Evolutionary conservation across 139 green algal species (phyloP), one percentile per base, ranked within the genome.

Genomic region (Chlamydomonas sphaeroides): DNA sequence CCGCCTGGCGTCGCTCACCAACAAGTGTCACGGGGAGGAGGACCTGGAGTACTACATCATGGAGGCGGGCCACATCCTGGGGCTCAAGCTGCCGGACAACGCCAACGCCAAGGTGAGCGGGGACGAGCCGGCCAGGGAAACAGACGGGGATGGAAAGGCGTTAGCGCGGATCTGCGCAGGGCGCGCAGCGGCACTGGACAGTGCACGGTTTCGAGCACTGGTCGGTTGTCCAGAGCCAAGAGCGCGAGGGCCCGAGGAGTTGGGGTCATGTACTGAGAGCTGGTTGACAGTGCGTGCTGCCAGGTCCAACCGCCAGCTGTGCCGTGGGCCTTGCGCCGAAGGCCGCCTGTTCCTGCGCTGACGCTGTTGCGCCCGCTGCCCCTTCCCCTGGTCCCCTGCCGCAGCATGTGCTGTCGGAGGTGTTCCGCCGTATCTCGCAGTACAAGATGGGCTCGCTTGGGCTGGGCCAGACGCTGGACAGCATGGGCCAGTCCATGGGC

Each of bases 41-140:
- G 93, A 96, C 87, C 79, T 97, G 67, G 89, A 95, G 71, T 94
- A 90, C 86, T 97, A 92, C 87, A 80, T 97, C 20, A 79, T 88
- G 25, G 93, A 96, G 76, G 88, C 88, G 41, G 89, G 83, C 33
- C 80, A 87, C 48, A 92, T 97, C 72, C 84, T 96, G 68, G 93
- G 92, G 10, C 76, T 96, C 56, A 66, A 77, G 20, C 48, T 78
- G 69, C 68, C 57, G 42, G 79, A 84, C 5, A 68, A 85, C n/a
- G 63, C 77, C 17, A 83, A 76, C 42, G 82, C 79, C 28, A 86
- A 87, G 65, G 70, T 85, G 35, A 35, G 80, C 18, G 14, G 68
- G 59, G 35, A 53, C 45, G 45, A 53, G 45, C 45, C 14, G 10
- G 45, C 11, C 45, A 53, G 45, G 45, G 45, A 10, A 53, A 14